Percentiles rank a stretch among this genome's conserved stretches.
These are phyloP conservation scores for Halophytophthora batemanensis DNA, from an alignment of 352 stramenopile genomes.

Conservation along the genomic window DNA sequence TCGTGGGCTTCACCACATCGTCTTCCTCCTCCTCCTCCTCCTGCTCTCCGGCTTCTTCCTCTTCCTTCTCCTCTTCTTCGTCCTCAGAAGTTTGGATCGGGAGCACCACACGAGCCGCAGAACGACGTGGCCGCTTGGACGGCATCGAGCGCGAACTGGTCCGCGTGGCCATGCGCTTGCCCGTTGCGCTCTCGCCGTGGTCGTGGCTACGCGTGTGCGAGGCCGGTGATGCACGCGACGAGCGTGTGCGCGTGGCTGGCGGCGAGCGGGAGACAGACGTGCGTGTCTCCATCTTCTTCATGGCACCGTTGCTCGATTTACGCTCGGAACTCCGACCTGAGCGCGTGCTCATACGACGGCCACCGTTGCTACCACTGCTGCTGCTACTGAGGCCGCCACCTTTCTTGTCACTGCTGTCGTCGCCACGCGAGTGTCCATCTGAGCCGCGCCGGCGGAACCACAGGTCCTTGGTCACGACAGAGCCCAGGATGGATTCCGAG, in stretches of 20 bases:
- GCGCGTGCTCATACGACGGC: neutral
- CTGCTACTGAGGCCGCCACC: conserved; percentile 4
- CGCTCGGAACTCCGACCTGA: conserved; percentile 1
- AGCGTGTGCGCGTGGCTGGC: conserved; percentile 3
- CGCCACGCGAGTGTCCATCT: neutral
- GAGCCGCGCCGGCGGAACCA: conserved; percentile 40
- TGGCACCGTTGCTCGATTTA: neutral
- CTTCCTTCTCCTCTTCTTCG: conserved; percentile 10
- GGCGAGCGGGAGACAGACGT: conserved; percentile 1
- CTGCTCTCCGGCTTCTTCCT: conserved; percentile 13
- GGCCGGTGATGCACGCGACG: conserved; percentile 13
- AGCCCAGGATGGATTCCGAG: conserved; percentile 42
- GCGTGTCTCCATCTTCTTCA: conserved; percentile 19
- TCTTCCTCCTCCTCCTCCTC: conserved; percentile 21
- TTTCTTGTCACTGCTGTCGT: neutral
- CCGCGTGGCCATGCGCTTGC: conserved; percentile 16
- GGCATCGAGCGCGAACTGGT: conserved; percentile 5
- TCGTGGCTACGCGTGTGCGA: conserved; percentile 17
- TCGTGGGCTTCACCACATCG: conserved; percentile 6
- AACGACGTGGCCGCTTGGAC: conserved; percentile 24
- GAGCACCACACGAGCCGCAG: conserved; percentile 14
- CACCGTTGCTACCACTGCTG: conserved; percentile 2
- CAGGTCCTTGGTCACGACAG: conserved; percentile 62
- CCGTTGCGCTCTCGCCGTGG: neutral
- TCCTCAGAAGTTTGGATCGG: conserved; percentile 11